Conservation (phyloP, 2,329 filamentous ascomycete species). For the Diplodia mutila region DNA sequence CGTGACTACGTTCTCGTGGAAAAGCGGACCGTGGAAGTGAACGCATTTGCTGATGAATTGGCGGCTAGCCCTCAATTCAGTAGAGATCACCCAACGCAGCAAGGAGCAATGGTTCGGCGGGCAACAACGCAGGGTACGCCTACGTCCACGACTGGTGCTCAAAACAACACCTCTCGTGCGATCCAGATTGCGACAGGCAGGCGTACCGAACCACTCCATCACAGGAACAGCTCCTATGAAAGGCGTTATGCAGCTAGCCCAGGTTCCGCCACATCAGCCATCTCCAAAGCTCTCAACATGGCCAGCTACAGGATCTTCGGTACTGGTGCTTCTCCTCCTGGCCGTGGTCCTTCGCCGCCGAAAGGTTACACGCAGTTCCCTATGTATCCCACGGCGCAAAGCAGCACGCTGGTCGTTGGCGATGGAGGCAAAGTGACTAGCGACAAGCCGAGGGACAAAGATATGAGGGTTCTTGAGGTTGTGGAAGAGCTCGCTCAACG, state of each 20-base stretch:
- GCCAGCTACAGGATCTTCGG: constrained; percentile 79
- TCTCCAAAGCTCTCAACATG: constrained; percentile 93
- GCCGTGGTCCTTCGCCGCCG: constrained; percentile 70
- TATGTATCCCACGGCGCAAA: constrained; percentile 72
- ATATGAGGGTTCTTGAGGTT: constrained; percentile 73
- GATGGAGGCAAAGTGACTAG: constrained; percentile 64
- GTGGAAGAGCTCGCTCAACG: constrained; percentile 92
- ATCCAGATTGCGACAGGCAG: constrained; percentile 75
- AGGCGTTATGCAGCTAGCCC: constrained; percentile 72
- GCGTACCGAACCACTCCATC: constrained; percentile 63
- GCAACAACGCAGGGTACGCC: constrained; percentile 77
- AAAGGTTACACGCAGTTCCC: constrained; percentile 81
- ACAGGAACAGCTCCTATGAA: constrained; percentile 80
- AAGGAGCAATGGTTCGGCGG: constrained; percentile 70
- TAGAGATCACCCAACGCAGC: constrained; percentile 53
- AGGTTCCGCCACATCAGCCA: constrained; percentile 83
- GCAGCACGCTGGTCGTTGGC: constrained; percentile 66
- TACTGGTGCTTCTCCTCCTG: constrained; percentile 67
- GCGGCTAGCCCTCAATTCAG: constrained; percentile 73
- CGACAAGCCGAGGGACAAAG: constrained; percentile 69
- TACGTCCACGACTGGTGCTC: constrained; percentile 69
- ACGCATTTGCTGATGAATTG: constrained; percentile 93
- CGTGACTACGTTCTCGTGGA: constrained; percentile 96
- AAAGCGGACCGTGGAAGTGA: constrained; percentile 93
- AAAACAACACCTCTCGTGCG: constrained; percentile 70